These are phyloP conservation scores for Digitaria exilis DNA, from an alignment of 202 grass and related monocot genomes.

Conservation along the genomic window DNA sequence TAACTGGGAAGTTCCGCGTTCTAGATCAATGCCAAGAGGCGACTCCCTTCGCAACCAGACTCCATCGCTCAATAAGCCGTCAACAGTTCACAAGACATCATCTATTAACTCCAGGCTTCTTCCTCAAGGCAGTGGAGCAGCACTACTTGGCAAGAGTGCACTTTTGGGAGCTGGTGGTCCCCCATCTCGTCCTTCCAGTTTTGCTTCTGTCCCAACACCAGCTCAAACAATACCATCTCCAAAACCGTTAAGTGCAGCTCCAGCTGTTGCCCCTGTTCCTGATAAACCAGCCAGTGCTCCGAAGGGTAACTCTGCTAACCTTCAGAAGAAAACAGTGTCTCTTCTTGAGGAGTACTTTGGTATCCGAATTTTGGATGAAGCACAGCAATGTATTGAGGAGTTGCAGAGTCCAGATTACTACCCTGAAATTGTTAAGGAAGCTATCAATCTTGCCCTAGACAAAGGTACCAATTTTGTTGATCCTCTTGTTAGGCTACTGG, in stretches of 20 bases:
- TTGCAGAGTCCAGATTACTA: slow-evolving; percentile 70
- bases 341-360: slow-evolving; percentile 97
- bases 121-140: slow-evolving; percentile 74
- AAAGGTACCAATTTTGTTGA: slow-evolving; percentile 76
- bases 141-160: slow-evolving; percentile 76
- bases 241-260: slow-evolving; percentile 43
- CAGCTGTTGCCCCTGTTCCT: slow-evolving; percentile 38
- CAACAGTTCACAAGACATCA: slow-evolving; percentile 56
- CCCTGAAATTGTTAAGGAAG: slow-evolving; percentile 91
- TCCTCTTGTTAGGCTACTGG: slow-evolving; percentile 71
- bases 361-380: slow-evolving; percentile 84
- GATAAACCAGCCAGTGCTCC: slow-evolving; percentile 49
- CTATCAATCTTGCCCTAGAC: slow-evolving; percentile 85
- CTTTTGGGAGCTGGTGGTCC: slow-evolving; percentile 57
- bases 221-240: slow-evolving; percentile 47
- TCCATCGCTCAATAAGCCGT: slow-evolving; percentile 37
- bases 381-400: slow-evolving; percentile 92
- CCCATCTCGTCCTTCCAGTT: slow-evolving; percentile 40
- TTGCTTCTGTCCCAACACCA: slow-evolving; percentile 35
- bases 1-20: slow-evolving; percentile 89
- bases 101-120: slow-evolving; percentile 77
- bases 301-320: slow-evolving; percentile 47
- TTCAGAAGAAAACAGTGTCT: slow-evolving; percentile 83
- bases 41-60: slow-evolving; percentile 50
- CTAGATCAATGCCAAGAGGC: slow-evolving; percentile 76